A percentile compares a stretch with the other conserved stretches of the same genome.
These are phyloP conservation scores for Nemania sp. DNA, from an alignment of 2,329 filamentous ascomycete species.

Conservation along the genomic window DNA sequence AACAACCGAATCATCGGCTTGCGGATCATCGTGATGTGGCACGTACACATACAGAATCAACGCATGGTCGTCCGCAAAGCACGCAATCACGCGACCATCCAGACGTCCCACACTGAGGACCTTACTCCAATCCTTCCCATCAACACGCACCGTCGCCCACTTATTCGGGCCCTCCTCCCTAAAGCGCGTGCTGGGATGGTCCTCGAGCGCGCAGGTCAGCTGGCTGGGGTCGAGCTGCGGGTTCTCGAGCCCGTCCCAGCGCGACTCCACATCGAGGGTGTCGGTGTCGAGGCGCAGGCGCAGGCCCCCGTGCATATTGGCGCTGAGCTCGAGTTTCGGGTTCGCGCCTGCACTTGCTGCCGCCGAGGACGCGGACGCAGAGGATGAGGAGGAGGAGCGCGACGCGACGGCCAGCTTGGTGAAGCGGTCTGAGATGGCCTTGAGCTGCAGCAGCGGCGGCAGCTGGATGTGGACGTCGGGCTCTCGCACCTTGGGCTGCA, in stretches of 20 bases:
- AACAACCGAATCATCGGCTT: conserved; percentile 77
- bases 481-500: conserved; percentile 90
- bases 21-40: conserved; percentile 74
- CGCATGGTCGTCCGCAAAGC: conserved; percentile 83
- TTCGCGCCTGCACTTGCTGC: too few species aligned
- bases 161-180: conserved; percentile 79
- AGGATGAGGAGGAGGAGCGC: conserved; percentile 38
- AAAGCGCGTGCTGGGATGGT: conserved; percentile 86
- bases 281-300: conserved; percentile 85
- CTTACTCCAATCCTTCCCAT: conserved; percentile 92
- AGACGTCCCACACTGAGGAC: conserved; percentile 93
- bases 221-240: conserved; percentile 86
- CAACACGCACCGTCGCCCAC: conserved; percentile 91
- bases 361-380: conserved; percentile 39
- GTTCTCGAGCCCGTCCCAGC: conserved; percentile 88
- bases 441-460: conserved; percentile 87
- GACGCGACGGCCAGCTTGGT: conserved; percentile 79
- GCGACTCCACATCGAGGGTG: conserved; percentile 83
- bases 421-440: conserved; percentile 94
- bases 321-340: conserved; percentile 84
- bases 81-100: conserved; percentile 92
- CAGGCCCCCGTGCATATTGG: conserved; percentile 93
- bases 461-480: conserved; percentile 95
- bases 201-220: conserved; percentile 76
- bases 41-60: conserved; percentile 87